phyloP scores from a whole-genome alignment of 768 basidiomycete genomes.

The Infundibulicybe gibba region DNA sequence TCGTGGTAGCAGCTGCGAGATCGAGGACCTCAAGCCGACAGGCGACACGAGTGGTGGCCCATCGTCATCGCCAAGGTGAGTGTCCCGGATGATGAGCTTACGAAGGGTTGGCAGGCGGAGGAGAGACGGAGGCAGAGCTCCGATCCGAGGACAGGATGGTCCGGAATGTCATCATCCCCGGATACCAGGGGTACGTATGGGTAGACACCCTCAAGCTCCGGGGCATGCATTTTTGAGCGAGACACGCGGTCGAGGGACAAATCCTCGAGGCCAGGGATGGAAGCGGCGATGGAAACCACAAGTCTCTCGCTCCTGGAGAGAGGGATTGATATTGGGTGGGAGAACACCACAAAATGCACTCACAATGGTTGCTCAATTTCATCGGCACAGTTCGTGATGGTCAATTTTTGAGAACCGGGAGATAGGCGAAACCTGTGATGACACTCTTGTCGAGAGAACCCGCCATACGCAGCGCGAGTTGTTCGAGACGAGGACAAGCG shows the following conservation, averaged over 20 bases:
- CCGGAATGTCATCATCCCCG: slow-evolving; percentile 59
- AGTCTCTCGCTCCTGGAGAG: slow-evolving; percentile 61
- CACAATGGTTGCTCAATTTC: slow-evolving; percentile 44
- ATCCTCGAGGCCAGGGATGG: slow-evolving; percentile 48
- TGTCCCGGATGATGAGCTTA: slow-evolving; percentile 63
- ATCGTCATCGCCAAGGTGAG: slow-evolving; percentile 63
- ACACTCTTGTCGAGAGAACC: slow-evolving; percentile 21
- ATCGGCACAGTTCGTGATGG: slow-evolving; percentile 42
- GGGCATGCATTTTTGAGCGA: slow-evolving; percentile 63
- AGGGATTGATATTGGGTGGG: slow-evolving; percentile 5
- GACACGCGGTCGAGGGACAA: slow-evolving; percentile 61
- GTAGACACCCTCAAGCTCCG: slow-evolving; percentile 49
- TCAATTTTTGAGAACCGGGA: slow-evolving; percentile 41
- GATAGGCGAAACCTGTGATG: slow-evolving; percentile 41
- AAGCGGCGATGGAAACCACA: slow-evolving; percentile 64
- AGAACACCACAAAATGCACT: slow-evolving; percentile 15
- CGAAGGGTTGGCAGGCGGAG: slow-evolving; percentile 59
- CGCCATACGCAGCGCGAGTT: slow-evolving; percentile 43
- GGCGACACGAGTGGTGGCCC: slow-evolving; percentile 47
- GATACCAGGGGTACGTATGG: slow-evolving; percentile 58
- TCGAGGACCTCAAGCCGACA: slow-evolving; percentile 56
- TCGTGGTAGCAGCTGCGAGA: slow-evolving; percentile 54
- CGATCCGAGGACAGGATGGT: slow-evolving; percentile 48
- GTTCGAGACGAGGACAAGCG: slow-evolving; percentile 42
- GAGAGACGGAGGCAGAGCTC: slow-evolving; percentile 60